These are phyloP conservation scores for Naematelia aurantialba DNA, from an alignment of 768 basidiomycete genomes.

Conservation along the genomic window DNA sequence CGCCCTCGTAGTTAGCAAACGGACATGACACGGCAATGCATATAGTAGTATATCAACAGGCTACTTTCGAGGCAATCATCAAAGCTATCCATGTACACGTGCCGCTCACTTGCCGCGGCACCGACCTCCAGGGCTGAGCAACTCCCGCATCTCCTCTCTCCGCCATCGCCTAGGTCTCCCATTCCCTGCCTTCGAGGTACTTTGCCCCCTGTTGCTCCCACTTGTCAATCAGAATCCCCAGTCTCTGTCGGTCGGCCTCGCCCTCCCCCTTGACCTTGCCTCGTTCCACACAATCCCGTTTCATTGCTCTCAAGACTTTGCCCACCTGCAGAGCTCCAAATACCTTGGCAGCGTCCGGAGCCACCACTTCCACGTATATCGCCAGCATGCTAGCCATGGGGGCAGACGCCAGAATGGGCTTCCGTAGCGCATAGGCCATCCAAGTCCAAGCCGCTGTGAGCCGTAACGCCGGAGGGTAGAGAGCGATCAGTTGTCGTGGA, in stretches of 20 bases:
- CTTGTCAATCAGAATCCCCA: slow-evolving; percentile 7
- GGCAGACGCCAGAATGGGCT: slow-evolving; percentile 21
- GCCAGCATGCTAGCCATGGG: slow-evolving; percentile 36
- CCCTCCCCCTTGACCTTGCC: slow-evolving; percentile 26
- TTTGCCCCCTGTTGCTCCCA: background rate
- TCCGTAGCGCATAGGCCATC: slow-evolving; percentile 32
- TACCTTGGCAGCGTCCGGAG: slow-evolving; percentile 23
- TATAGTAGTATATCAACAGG: no score
- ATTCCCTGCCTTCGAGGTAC: background rate
- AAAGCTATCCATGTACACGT: no score
- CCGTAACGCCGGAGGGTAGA: slow-evolving; percentile 28
- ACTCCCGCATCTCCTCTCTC: no score
- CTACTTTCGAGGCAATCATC: no score
- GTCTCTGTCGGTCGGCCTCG: slow-evolving; percentile 17
- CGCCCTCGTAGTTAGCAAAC: no score
- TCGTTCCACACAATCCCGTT: slow-evolving; percentile 32
- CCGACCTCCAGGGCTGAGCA: no score
- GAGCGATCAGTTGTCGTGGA: slow-evolving; percentile 26
- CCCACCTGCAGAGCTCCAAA: slow-evolving; percentile 37
- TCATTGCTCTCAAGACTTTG: slow-evolving; percentile 41
- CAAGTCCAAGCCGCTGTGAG: slow-evolving; percentile 45
- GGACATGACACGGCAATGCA: no score
- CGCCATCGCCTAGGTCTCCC: no score
- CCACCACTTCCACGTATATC: slow-evolving; percentile 32
- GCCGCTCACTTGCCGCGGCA: no score